Evolutionary conservation across 164 flowering plant genomes (phyloP).

Genomic region (Macadamia tetraphylla): DNA sequence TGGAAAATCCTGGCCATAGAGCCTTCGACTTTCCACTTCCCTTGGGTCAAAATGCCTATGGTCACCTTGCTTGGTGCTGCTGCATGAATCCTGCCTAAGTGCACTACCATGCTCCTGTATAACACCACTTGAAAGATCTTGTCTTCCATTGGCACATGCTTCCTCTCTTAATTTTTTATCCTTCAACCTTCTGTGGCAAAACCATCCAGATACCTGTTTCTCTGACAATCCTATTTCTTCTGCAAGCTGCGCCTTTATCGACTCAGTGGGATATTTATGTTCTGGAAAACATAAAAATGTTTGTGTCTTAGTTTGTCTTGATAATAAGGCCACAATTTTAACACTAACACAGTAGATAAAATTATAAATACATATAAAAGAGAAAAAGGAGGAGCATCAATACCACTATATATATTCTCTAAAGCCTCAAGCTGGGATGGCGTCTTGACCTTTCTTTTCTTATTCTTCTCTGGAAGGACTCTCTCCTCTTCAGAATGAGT

Average conservation of each 20-base stretch:
- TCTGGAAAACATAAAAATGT: constrained; percentile 37
- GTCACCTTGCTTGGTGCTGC: constrained; percentile 83
- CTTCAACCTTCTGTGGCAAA: constrained; percentile 93
- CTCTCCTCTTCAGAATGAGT: constrained; percentile 51
- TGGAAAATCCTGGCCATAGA: constrained; percentile 30
- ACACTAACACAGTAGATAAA: background rate
- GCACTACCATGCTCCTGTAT: constrained; percentile 83
- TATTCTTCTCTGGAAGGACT: constrained; percentile 41
- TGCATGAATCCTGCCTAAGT: constrained; percentile 82
- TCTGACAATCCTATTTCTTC: constrained; percentile 67
- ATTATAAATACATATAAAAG: background rate
- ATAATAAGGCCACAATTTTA: background rate
- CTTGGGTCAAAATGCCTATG: constrained; percentile 43
- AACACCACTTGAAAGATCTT: constrained; percentile 72
- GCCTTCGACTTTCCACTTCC: constrained; percentile 79
- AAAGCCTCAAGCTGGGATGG: constrained; percentile 64
- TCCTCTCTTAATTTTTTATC: constrained; percentile 65
- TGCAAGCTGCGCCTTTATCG: constrained; percentile 57
- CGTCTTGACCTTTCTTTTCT: constrained; percentile 72
- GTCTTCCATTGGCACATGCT: constrained; percentile 43
- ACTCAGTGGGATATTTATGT: constrained; percentile 78
- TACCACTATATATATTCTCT: constrained; percentile 81
- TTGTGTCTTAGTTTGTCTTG: background rate
- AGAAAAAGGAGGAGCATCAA: constrained; percentile 1
- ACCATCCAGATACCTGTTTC: constrained; percentile 93